Base-by-base conservation (phyloP, 2,329 filamentous ascomycete species). In the Xylariaceae sp. region DNA sequence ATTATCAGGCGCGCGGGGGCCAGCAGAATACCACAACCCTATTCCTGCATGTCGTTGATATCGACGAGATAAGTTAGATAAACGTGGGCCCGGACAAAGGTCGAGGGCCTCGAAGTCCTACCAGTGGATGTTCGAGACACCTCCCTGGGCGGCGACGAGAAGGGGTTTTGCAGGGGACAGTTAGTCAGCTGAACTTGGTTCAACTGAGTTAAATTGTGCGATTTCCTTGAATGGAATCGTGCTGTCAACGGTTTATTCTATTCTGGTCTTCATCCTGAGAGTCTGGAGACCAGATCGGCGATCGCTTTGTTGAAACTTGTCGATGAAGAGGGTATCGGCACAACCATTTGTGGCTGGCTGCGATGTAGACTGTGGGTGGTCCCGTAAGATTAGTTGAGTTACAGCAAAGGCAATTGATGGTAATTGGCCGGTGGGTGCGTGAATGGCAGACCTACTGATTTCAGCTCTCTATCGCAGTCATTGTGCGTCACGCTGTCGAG, bases 271-370 rank as follows among this genome's bases (percentile, higher is more conserved):
- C 54, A 29, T 30, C 39, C 9, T 10, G 32, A 34, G 21, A 32
- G 13, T 12, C 18, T 49, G 41, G 48, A 49, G 47, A 51, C 39
- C 29, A n/a, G n/a, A 21, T 30, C 41, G 29, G 30, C 26, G 21
- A 47, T 47, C 49, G 42, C 52, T 40, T 49, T 19, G 29, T 49
- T 46, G n/a, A n/a, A n/a, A n/a, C 4, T 26, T 26, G 26, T 26
- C 26, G 8, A 26, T 8, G 29, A 55, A 55, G 55, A 41, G 45
- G 55, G 50, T 47, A 36, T 40, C 52, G 36, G 48, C 51, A 51
- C 41, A 40, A 48, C 41, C 34, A 18, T 32, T 43, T 21, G n/a
- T 26, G 26, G 8, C 37, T 43, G 26, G 46, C 43, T 44, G 36
- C 42, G 16, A 47, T 44, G 41, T 36, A n/a, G 42, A 40, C 21